A percentile compares a stretch with the other conserved stretches of the same genome.
Evolutionary conservation across 176 grass and related monocot genomes (phyloP).

Genomic region (Pharus latifolius): DNA sequence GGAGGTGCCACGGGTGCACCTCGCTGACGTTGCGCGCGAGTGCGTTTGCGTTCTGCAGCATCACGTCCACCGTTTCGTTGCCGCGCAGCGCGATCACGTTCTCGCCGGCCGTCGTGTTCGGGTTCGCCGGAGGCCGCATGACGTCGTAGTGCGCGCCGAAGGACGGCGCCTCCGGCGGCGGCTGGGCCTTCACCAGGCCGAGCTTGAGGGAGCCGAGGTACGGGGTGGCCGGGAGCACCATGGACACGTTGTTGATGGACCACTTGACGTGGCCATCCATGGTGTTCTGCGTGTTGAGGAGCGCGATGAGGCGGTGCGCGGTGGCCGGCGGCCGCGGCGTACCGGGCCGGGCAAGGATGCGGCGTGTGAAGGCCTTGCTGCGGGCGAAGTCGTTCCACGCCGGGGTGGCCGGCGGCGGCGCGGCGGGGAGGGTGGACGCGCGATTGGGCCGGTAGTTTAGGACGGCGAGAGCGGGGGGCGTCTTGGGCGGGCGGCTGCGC

Average conservation of each 20-base stretch:
- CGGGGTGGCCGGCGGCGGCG: slow-evolving; percentile 37
- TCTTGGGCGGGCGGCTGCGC: slow-evolving; percentile 54
- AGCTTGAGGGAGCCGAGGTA: slow-evolving; percentile 69
- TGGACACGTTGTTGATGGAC: slow-evolving; percentile 78
- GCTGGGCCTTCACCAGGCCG: slow-evolving; percentile 26
- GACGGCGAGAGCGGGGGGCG: slow-evolving; percentile 51
- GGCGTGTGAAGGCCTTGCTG: slow-evolving; percentile 67
- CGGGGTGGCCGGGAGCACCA: slow-evolving; percentile 59
- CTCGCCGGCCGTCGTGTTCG: slow-evolving; percentile 21
- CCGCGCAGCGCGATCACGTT: slow-evolving; percentile 20
- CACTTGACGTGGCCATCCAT: slow-evolving; percentile 50
- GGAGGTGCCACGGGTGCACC: slow-evolving; percentile 76
- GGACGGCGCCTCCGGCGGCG: slow-evolving; percentile 42
- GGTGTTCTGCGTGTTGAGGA: slow-evolving; percentile 81
- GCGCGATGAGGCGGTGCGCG: slow-evolving; percentile 39
- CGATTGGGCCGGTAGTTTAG: slow-evolving; percentile 57
- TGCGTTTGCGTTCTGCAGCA: slow-evolving; percentile 74
- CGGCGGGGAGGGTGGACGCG: slow-evolving; percentile 28
- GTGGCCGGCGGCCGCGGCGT: slow-evolving; percentile 33
- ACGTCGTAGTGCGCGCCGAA: slow-evolving; percentile 38
- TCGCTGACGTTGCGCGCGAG: slow-evolving; percentile 27
- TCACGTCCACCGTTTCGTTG: slow-evolving; percentile 41
- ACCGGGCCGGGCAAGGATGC: slow-evolving; percentile 33
- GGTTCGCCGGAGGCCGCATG: slow-evolving; percentile 40
- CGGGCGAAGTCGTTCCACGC: slow-evolving; percentile 62